phyloP scores from a whole-genome alignment of 306 rosid genomes.

The Dryas drummondii region DNA sequence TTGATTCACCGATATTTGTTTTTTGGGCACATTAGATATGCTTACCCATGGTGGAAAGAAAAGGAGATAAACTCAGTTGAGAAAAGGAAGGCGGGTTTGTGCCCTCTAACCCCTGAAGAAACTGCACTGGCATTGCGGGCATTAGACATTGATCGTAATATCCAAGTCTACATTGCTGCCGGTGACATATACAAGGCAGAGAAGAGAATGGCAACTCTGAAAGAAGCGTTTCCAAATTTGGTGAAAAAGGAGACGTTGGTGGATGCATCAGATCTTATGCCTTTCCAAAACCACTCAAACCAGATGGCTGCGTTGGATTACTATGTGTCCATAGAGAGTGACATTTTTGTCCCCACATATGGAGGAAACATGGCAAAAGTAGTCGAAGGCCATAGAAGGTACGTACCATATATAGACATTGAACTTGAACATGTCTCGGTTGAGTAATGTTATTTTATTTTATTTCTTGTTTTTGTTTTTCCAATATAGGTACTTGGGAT shows the following conservation, averaged over 20 bases:
- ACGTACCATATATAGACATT: no score
- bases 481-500: constrained; percentile 16
- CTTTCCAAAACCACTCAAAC: constrained; percentile 62
- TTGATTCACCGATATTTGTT: no score
- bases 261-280: constrained; percentile 55
- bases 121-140: constrained; percentile 52
- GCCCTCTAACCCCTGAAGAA: constrained; percentile 85
- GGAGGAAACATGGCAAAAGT: constrained; percentile 87
- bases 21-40: constrained; percentile 40
- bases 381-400: constrained; percentile 78
- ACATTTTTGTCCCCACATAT: constrained; percentile 70
- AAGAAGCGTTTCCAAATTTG: constrained; percentile 61
- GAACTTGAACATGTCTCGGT: no score
- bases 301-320: constrained; percentile 83
- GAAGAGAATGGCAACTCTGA: constrained; percentile 57
- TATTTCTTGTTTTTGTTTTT: no score
- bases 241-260: constrained; percentile 63
- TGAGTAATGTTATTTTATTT: no score
- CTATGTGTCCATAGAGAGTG: constrained; percentile 63
- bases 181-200: constrained; percentile 67
- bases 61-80: constrained; percentile 59
- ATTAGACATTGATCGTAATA: constrained; percentile 47
- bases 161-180: constrained; percentile 70
- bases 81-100: constrained; percentile 62
- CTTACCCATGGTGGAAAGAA: constrained; percentile 80